A percentile compares a stretch with the other conserved stretches of the same genome.
Conservation (phyloP, 179 eudicot genomes). For the Sideroxylon spinosum region DNA sequence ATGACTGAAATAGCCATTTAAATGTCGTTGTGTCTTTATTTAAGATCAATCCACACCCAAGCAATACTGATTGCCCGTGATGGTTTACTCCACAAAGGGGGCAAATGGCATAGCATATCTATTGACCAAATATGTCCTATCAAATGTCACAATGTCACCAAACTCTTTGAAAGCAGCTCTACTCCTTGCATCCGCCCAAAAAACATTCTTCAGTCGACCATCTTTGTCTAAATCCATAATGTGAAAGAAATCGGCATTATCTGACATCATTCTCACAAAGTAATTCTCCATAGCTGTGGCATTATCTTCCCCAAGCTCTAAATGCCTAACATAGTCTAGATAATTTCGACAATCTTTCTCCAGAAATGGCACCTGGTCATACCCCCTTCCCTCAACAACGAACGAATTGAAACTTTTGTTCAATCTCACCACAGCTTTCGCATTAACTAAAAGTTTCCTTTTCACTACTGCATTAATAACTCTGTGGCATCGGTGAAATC, state of each 20-base stretch:
- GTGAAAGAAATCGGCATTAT: neutral
- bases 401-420: too few species aligned
- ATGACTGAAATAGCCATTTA: constrained; percentile 5
- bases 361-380: too few species aligned
- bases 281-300: too few species aligned
- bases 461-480: too few species aligned
- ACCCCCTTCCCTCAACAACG: too few species aligned
- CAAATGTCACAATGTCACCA: neutral
- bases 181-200: neutral
- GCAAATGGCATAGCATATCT: constrained; percentile 1
- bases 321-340: too few species aligned
- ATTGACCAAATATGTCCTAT: neutral
- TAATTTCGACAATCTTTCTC: too few species aligned
- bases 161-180: neutral
- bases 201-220: neutral
- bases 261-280: too few species aligned
- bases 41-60: constrained; percentile 11
- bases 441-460: too few species aligned
- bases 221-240: neutral
- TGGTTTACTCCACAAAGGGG: neutral
- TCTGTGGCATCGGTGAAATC: too few species aligned
- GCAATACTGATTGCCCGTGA: neutral
- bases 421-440: too few species aligned
- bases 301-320: too few species aligned
- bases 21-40: constrained; percentile 5